Conservation (phyloP, 75 land plant species). For the Selaginella tamariscina region DNA sequence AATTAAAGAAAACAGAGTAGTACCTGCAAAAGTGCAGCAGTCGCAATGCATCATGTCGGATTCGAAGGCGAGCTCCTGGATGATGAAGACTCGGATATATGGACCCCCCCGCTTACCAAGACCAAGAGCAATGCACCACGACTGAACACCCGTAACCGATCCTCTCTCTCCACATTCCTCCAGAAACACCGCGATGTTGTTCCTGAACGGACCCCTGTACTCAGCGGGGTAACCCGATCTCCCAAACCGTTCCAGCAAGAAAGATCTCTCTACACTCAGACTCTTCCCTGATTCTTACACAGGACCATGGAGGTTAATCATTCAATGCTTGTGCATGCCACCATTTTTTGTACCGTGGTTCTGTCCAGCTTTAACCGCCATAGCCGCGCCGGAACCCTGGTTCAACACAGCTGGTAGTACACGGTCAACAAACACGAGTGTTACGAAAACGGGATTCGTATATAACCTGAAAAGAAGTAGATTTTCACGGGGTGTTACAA, state of each 20-base stretch:
- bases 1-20: too few relatives aligned
- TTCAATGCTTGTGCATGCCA: too few relatives aligned
- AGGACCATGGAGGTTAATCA: neutral
- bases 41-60: constrained; percentile 50
- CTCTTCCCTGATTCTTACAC: neutral
- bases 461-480: too few relatives aligned
- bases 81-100: constrained; percentile 37
- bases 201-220: constrained; percentile 56
- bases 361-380: neutral
- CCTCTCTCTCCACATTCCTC: constrained; percentile 35
- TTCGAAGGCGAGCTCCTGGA: constrained; percentile 39
- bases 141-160: constrained; percentile 35
- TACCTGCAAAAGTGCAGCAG: constrained; percentile 70
- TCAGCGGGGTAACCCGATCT: constrained; percentile 37
- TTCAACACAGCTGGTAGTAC: too few relatives aligned
- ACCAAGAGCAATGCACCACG: constrained; percentile 56
- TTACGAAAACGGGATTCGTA: too few relatives aligned
- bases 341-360: neutral
- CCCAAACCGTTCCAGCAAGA: constrained; percentile 2
- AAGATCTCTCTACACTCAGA: neutral
- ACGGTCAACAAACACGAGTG: too few relatives aligned
- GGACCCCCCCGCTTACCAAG: constrained; percentile 36
- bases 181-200: constrained; percentile 58
- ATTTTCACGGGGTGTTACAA: too few relatives aligned
- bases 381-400: neutral